Evolutionary conservation across 1,284 basidiomycete genomes (phyloP).

Genomic region (Quambalaria eucalypti): DNA sequence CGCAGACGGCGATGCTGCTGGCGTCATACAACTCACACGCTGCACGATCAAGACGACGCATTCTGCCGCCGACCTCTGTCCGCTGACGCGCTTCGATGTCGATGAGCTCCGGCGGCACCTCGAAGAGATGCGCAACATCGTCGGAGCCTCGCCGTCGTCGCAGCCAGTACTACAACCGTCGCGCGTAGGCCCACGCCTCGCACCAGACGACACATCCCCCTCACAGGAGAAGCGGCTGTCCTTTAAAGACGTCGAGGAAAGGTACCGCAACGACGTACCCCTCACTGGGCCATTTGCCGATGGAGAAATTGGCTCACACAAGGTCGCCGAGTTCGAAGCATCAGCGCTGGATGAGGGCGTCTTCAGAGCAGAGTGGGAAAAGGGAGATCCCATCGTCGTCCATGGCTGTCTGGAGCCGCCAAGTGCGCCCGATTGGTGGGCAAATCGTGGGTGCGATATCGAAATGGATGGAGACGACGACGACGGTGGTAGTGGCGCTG

Average conservation of each 20-base stretch:
- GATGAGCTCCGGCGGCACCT: slow-evolving; percentile 60
- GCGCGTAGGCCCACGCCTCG: too few species aligned
- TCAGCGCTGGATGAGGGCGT: slow-evolving; percentile 5
- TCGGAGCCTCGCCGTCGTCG: too few species aligned
- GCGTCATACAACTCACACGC: slow-evolving; percentile 23
- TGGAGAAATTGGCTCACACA: slow-evolving; percentile 6
- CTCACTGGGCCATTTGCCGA: not conserved
- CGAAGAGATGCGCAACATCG: slow-evolving; percentile 53
- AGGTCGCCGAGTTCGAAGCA: slow-evolving; percentile 9
- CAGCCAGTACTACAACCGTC: too few species aligned
- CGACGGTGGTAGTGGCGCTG: not conserved
- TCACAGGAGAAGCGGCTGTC: too few species aligned
- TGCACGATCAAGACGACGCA: slow-evolving; percentile 49
- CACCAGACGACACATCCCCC: too few species aligned
- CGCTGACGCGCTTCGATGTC: slow-evolving; percentile 62
- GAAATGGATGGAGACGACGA: slow-evolving; percentile 49
- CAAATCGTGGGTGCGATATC: too few species aligned
- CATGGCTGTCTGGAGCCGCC: slow-evolving; percentile 35
- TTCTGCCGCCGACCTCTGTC: slow-evolving; percentile 58
- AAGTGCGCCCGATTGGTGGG: too few species aligned
- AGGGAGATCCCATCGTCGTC: slow-evolving; percentile 30
- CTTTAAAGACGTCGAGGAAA: too few species aligned
- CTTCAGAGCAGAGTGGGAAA: slow-evolving; percentile 18
- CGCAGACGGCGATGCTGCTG: not conserved
- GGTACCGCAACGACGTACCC: not conserved